Evolutionary conservation across 257 asterid species (phyloP).

Genomic region (Lycium ferocissimum): DNA sequence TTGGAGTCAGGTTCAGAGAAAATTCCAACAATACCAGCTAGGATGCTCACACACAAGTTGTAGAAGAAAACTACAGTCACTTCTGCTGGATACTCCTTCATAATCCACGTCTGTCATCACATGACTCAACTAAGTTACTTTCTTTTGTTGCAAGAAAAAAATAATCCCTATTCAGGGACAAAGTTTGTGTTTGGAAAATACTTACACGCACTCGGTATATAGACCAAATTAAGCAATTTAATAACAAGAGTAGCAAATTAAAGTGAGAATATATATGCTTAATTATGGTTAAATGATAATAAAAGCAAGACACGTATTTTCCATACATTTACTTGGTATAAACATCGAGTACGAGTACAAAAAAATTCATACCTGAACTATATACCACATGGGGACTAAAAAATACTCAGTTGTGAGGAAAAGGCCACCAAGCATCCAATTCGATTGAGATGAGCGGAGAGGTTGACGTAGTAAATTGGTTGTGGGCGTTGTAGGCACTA

Average conservation of each 20-base stretch:
- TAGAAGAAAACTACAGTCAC: constrained; percentile 66
- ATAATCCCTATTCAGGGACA: neutral
- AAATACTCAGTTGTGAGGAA: constrained; percentile 72
- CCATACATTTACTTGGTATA: neutral
- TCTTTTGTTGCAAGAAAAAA: neutral
- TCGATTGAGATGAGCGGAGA: constrained; percentile 48
- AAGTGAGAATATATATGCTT: neutral
- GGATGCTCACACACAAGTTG: constrained; percentile 69
- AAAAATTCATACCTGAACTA: constrained; percentile 62
- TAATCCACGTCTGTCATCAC: constrained; percentile 65
- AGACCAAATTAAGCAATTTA: neutral
- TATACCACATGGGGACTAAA: constrained; percentile 92
- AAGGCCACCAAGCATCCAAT: constrained; percentile 79
- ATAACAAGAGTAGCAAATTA: neutral
- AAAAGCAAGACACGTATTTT: neutral
- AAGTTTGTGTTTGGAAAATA: neutral
- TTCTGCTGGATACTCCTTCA: constrained; percentile 74
- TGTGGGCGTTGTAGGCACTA: constrained; percentile 32
- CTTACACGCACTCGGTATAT: neutral
- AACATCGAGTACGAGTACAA: neutral
- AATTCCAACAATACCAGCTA: constrained; percentile 70
- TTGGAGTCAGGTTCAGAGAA: constrained; percentile 59
- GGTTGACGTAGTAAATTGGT: constrained; percentile 26
- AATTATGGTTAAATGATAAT: too few species aligned
- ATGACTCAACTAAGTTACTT: neutral